Evolutionary conservation across 306 rosid genomes (phyloP), one percentile per base, ranked within the genome.

Genomic region (Begonia fuchsioides): DNA sequence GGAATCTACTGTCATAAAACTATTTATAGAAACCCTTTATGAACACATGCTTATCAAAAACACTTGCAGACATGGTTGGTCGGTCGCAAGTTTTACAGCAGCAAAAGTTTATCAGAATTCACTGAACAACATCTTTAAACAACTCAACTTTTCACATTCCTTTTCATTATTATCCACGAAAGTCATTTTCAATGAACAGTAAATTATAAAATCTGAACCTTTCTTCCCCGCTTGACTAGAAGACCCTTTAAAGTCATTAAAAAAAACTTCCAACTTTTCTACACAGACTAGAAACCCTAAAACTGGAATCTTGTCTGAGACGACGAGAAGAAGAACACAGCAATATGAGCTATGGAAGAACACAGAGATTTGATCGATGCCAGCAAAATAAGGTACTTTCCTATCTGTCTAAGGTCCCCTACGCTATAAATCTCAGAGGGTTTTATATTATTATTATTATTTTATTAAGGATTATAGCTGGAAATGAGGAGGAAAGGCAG

Each of bases 321-420:
- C n/a, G n/a, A n/a, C n/a, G n/a, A n/a, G n/a, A n/a, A n/a, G n/a
- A n/a, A n/a, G n/a, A 26, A 1, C 45, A 58, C 56, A 69, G 32
- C 40, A 39, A 61, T 51, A 69, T 74, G 65, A 74, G 64, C 71
- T 53, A 60, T 68, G 64, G 64, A 63, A 62, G 63, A 71, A 52
- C 47, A 54, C 64, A 43, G 45, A 43, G 50, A 58, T 51, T 26
- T 57, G 60, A 13, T 41, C 11, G 44, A 71, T 68, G 56, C 71
- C 71, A 54, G 72, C 71, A 51, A 61, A 66, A 47, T 66, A 55
- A 56, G 51, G 63, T 67, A 39, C 56, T 73, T 70, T 58, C 49
- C 59, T 54, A 47, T 57, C 66, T 58, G 71, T 71, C 49, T 41
- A 45, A 60, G 80, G 80, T 73, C 85, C 85, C 75, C 80, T 55